phyloP scores from a whole-genome alignment of 139 green algal genomes.

The Chloropicon primus region DNA sequence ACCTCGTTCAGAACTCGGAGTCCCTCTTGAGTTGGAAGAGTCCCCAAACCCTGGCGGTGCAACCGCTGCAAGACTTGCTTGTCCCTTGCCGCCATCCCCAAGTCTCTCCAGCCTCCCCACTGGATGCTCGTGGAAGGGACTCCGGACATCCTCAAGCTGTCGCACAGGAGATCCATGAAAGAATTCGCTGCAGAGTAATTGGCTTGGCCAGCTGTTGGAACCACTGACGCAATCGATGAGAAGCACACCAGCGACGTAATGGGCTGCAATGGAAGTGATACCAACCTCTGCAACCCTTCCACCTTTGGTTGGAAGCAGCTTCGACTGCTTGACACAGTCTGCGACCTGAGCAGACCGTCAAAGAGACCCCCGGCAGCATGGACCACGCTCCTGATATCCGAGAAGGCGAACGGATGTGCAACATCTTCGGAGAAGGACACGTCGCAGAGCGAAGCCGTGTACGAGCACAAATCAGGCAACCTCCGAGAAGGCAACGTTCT shows the following conservation, averaged over 20 bases:
- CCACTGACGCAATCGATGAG: slow-evolving; percentile 41
- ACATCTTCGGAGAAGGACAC: background rate
- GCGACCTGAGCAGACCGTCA: background rate
- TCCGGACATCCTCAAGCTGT: slow-evolving; percentile 1
- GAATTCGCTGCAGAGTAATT: slow-evolving; percentile 54
- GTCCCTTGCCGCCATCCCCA: slow-evolving; percentile 34
- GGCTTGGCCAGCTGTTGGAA: slow-evolving; percentile 44
- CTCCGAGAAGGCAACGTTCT: background rate
- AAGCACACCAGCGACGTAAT: slow-evolving; percentile 19
- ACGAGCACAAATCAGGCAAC: background rate
- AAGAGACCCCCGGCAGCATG: background rate
- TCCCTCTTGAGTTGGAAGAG: background rate
- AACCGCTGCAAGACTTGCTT: slow-evolving; percentile 11
- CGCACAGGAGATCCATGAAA: slow-evolving; percentile 32
- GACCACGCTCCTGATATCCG: background rate
- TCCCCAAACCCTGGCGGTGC: background rate
- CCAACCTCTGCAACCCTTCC: background rate
- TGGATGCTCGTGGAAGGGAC: slow-evolving; percentile 20
- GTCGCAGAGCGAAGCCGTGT: background rate
- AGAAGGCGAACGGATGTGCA: background rate
- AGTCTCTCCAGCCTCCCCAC: slow-evolving; percentile 29
- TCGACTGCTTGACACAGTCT: background rate
- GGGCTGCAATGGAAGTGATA: background rate
- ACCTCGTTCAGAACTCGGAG: background rate
- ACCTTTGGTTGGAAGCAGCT: slow-evolving; percentile 1